A percentile compares a stretch with the other conserved stretches of the same genome.
Conservation (phyloP, 805 yeast species). For the Teunomyces barrocoloradensis region DNA sequence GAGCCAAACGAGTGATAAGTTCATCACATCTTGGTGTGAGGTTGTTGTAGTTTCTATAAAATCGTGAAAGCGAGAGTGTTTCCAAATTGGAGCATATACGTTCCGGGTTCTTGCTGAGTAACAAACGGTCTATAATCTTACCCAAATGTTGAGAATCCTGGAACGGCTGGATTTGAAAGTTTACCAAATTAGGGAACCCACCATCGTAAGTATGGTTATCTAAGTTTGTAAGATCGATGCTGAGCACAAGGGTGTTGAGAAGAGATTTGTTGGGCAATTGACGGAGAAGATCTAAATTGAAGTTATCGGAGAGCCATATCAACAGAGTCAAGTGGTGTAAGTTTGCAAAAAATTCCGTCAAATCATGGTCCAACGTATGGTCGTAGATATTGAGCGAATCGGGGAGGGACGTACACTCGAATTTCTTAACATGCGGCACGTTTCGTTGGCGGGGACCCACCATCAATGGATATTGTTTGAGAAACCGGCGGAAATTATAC, state of each 20-base stretch:
- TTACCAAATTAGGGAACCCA: slow-evolving; percentile 27
- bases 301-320: slow-evolving; percentile 32
- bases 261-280: slow-evolving; percentile 26
- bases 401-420: slow-evolving; percentile 39
- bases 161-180: slow-evolving; percentile 36
- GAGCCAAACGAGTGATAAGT: slow-evolving; percentile 6
- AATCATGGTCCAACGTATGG: slow-evolving; percentile 21
- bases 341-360: slow-evolving; percentile 24
- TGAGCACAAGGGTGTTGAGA: slow-evolving; percentile 25
- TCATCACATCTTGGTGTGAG: slow-evolving; percentile 17
- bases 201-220: slow-evolving; percentile 10
- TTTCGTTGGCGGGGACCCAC: slow-evolving; percentile 3
- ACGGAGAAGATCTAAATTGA: slow-evolving; percentile 25
- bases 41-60: slow-evolving; percentile 12
- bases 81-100: slow-evolving; percentile 12
- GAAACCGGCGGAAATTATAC: slow-evolving; percentile 38
- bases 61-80: slow-evolving; percentile 19
- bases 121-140: slow-evolving; percentile 17
- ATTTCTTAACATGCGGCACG: slow-evolving; percentile 9
- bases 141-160: slow-evolving; percentile 22
- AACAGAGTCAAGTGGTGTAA: slow-evolving; percentile 26
- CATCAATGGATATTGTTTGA: slow-evolving; percentile 12
- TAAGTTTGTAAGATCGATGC: slow-evolving; percentile 25
- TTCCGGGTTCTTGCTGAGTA: slow-evolving; percentile 6
- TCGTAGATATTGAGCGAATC: slow-evolving; percentile 41